Conservation (phyloP, 1,139 yeast genomes). For the Hanseniaspora gamundiae region DNA sequence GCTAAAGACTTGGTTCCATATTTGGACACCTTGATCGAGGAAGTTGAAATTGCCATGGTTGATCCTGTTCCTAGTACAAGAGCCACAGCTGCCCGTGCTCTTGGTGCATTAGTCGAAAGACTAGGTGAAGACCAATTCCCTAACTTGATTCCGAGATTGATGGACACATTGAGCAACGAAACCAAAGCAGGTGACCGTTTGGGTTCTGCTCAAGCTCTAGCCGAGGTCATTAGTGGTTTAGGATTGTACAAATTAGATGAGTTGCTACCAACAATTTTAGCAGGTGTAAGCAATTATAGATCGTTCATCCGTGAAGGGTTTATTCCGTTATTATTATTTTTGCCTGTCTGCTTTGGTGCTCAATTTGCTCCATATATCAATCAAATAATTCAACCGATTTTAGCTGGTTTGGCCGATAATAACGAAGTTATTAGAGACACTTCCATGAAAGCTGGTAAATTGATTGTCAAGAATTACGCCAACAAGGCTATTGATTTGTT, state of each 20-base stretch:
- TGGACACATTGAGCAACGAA: conserved; percentile 69
- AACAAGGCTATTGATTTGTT: conserved; percentile 85
- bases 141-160: conserved; percentile 68
- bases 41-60: conserved; percentile 88
- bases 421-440: conserved; percentile 83
- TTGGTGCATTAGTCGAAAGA: conserved; percentile 92
- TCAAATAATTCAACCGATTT: conserved; percentile 78
- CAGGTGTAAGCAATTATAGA: conserved; percentile 57
- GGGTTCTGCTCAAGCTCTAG: conserved; percentile 94
- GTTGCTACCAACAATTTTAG: conserved; percentile 64
- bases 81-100: conserved; percentile 94
- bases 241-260: conserved; percentile 84
- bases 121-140: conserved; percentile 96
- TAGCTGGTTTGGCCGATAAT: conserved; percentile 81
- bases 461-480: conserved; percentile 86
- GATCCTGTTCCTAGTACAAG: conserved; percentile 97
- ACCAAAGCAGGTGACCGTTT: conserved; percentile 81
- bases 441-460: conserved; percentile 84
- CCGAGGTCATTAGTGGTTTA: conserved; percentile 87
- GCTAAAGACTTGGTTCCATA: conserved; percentile 78
- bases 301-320: conserved; percentile 80
- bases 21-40: conserved; percentile 61
- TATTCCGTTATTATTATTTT: conserved; percentile 76
- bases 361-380: conserved; percentile 84
- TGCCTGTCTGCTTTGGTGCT: conserved; percentile 91